These are phyloP conservation scores for Venturia carpophila DNA, from an alignment of 2,329 filamentous ascomycete genomes.

Conservation along the genomic window DNA sequence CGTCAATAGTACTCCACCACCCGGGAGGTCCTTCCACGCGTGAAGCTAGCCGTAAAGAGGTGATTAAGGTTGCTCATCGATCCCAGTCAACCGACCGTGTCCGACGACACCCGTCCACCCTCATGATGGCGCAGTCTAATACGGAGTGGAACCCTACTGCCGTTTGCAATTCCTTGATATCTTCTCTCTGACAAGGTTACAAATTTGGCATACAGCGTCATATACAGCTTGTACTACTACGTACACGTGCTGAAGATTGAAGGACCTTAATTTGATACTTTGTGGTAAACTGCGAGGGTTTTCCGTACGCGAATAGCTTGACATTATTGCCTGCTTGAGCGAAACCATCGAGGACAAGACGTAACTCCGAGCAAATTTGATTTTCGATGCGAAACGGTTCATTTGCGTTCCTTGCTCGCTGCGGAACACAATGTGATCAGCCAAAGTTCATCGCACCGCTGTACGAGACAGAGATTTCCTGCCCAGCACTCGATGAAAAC, in stretches of 20 bases:
- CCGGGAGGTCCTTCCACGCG: not conserved
- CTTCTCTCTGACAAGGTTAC: not conserved
- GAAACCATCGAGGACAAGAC: not conserved
- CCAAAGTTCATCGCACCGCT: not conserved
- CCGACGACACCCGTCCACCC: conserved; percentile 1
- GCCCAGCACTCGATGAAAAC: not conserved
- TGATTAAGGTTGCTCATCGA: not conserved
- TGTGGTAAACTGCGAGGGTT: not conserved
- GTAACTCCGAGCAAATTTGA: conserved; percentile 2
- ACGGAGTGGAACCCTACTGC: not conserved
- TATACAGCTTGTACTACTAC: not conserved
- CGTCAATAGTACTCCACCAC: not conserved
- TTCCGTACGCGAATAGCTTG: not conserved
- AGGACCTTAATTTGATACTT: not conserved
- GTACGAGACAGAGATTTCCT: not conserved
- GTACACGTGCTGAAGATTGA: not conserved
- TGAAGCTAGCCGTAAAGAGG: not conserved
- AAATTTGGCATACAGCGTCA: not conserved
- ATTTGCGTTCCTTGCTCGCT: conserved; percentile 7
- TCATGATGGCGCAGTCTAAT: conserved; percentile 1
- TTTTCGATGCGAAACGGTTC: not conserved
- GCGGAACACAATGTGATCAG: conserved; percentile 1
- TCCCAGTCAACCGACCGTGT: not conserved
- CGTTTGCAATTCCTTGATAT: not conserved
- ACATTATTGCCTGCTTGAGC: not conserved